Base-by-base conservation (phyloP, 108 stramenopile species). In the Parmales sp. region DNA sequence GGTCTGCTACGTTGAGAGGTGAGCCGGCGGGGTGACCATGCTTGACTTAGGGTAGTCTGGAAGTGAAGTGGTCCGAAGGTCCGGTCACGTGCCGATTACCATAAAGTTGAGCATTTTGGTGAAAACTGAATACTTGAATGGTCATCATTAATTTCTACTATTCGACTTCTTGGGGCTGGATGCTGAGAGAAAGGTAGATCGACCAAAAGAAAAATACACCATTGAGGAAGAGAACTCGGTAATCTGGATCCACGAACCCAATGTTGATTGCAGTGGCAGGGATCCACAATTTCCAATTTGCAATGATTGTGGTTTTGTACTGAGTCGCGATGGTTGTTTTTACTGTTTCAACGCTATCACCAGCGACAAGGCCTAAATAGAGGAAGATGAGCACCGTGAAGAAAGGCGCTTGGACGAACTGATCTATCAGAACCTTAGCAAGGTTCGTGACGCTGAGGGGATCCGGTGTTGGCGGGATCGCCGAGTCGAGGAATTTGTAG, bases 141-240 rank as follows among this genome's bases (percentile, higher is more conserved):
- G n/a, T n/a, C n/a, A n/a, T n/a, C n/a, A n/a, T n/a, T n/a, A n/a
- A n/a, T n/a, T n/a, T n/a, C n/a, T n/a, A n/a, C n/a, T n/a, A n/a
- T n/a, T n/a, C n/a, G n/a, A n/a, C n/a, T n/a, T n/a, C n/a, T n/a
- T n/a, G n/a, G n/a, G n/a, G n/a, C n/a, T n/a, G n/a, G n/a, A n/a
- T n/a, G n/a, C n/a, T n/a, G n/a, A 91, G 69, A 11, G 88, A 89
- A 2, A 95, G 76, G 68, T 87, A 93, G 60, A 95, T 92, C 48
- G 76, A 76, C 94, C 94, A 95, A 66, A 90, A 91, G 82, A 95
- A 95, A 68, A 95, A 95, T 1, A 95, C 90, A 7, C 80, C 74
- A 72, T 95, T 95, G 63, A 92, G 50, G 72, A 90, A 95, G 9
- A 95, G 73, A 5, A 95, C 94, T 38, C 94, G 79, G 11, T 92